Conservation (phyloP, 108 stramenopile species). For the Fragilariopsis cylindrus region DNA sequence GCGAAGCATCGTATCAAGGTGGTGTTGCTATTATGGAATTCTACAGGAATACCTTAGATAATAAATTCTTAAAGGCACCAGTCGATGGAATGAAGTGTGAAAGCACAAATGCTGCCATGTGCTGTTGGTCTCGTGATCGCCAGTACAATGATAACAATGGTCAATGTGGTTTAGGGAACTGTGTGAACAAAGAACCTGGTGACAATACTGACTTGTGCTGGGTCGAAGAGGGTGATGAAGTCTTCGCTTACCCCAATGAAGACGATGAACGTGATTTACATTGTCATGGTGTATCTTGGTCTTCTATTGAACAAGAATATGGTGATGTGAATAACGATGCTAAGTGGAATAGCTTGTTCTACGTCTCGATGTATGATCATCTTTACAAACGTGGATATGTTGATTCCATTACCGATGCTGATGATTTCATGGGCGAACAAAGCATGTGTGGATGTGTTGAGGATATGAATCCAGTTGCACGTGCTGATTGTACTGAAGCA, state of each 20-base stretch:
- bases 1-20: background rate
- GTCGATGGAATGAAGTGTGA: background rate
- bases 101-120: constrained; percentile 39
- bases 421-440: constrained; percentile 36
- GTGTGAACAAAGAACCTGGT: constrained; percentile 52
- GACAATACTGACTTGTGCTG: constrained; percentile 61
- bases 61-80: background rate
- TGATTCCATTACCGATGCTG: constrained; percentile 15
- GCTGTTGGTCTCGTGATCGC: constrained; percentile 59
- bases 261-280: constrained; percentile 50
- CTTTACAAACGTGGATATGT: constrained; percentile 53
- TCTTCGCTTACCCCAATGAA: constrained; percentile 31
- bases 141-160: constrained; percentile 49
- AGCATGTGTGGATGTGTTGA: constrained; percentile 58
- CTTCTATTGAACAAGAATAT: background rate
- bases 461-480: constrained; percentile 54
- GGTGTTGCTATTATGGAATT: constrained; percentile 5
- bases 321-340: background rate
- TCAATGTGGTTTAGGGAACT: constrained; percentile 46
- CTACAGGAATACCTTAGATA: background rate
- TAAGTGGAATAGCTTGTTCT: constrained; percentile 51
- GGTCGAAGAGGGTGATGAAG: constrained; percentile 23
- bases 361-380: constrained; percentile 60
- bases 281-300: constrained; percentile 62
- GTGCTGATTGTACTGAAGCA: constrained; percentile 55